Percentiles rank a stretch among this genome's conserved stretches.
Conservation (phyloP, 176 grass and related monocot genomes). For the Ensete glaucum region DNA sequence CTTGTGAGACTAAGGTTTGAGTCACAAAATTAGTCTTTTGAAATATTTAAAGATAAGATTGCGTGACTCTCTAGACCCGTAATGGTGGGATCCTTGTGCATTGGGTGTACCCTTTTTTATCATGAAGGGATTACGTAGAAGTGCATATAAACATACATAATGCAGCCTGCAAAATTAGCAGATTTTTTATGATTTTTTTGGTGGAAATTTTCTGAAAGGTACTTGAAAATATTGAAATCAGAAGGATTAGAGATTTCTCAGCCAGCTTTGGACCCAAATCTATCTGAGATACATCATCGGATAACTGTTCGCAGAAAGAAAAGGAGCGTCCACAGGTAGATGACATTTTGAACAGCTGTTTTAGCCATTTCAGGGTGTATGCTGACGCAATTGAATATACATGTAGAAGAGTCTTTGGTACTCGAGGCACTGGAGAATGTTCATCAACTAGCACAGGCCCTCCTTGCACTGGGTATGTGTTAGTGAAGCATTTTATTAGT, state of each 20-base stretch:
- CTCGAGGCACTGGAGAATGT: constrained; percentile 44
- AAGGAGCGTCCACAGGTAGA: constrained; percentile 56
- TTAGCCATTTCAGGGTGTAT: constrained; percentile 13
- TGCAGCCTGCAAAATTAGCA: not conserved
- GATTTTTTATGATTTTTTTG: not conserved
- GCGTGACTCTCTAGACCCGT: too few species aligned
- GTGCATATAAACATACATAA: not conserved
- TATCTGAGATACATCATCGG: constrained; percentile 79
- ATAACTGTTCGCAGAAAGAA: constrained; percentile 67
- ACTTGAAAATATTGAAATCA: constrained; percentile 79
- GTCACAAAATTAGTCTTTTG: too few species aligned
- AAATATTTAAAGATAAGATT: too few species aligned
- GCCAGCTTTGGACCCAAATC: constrained; percentile 65
- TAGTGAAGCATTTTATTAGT: constrained; percentile 4
- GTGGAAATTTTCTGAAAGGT: constrained; percentile 33
- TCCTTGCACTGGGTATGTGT: constrained; percentile 67
- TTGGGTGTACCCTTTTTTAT: not conserved
- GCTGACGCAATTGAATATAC: constrained; percentile 3
- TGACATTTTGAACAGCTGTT: constrained; percentile 16
- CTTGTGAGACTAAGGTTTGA: too few species aligned
- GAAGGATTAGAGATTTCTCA: constrained; percentile 84
- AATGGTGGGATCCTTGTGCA: too few species aligned
- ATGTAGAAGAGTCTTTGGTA: constrained; percentile 51
- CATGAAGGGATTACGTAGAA: not conserved
- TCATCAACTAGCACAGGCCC: constrained; percentile 47